Percentiles rank a stretch among this genome's conserved stretches.
Evolutionary conservation across 257 asterid species (phyloP).

Genomic region (Perilla frutescens): DNA sequence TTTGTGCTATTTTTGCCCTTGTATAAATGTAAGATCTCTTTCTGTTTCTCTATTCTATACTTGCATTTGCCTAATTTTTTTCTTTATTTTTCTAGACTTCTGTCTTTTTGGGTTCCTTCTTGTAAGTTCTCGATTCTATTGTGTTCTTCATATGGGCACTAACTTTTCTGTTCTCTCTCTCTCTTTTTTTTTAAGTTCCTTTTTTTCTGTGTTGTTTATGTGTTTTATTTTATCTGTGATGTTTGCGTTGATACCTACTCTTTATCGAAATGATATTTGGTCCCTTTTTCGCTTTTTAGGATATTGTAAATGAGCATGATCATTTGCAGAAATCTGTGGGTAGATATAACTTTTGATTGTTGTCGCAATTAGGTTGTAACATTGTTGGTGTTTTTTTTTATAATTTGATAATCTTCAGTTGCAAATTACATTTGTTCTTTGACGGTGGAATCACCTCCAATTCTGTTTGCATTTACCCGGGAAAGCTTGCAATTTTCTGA

Average conservation of each 20-base stretch:
- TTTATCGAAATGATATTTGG: conserved; percentile 2
- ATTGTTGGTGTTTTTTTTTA: background rate
- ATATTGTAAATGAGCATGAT: conserved; percentile 28
- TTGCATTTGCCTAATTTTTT: conserved; percentile 5
- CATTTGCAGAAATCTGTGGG: conserved; percentile 11
- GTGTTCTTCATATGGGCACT: background rate
- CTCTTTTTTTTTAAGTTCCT: too few relatives aligned
- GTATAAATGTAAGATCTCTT: conserved; percentile 39
- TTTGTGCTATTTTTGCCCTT: background rate
- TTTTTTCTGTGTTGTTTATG: background rate
- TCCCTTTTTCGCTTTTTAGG: background rate
- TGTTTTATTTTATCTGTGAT: background rate
- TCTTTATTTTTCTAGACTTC: conserved; percentile 22
- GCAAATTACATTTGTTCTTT: conserved; percentile 7
- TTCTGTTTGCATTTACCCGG: conserved; percentile 10
- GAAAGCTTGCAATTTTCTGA: background rate
- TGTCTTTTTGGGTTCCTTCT: background rate
- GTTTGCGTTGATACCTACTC: background rate
- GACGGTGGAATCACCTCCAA: background rate
- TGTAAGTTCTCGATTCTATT: conserved; percentile 28
- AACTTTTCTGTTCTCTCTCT: background rate
- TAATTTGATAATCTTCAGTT: background rate
- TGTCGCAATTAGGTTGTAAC: background rate
- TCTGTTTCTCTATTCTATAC: conserved; percentile 25
- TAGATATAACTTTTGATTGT: conserved; percentile 20